phyloP scores from a whole-genome alignment of 2,329 filamentous ascomycete genomes.

The Macrophomina phaseolina region DNA sequence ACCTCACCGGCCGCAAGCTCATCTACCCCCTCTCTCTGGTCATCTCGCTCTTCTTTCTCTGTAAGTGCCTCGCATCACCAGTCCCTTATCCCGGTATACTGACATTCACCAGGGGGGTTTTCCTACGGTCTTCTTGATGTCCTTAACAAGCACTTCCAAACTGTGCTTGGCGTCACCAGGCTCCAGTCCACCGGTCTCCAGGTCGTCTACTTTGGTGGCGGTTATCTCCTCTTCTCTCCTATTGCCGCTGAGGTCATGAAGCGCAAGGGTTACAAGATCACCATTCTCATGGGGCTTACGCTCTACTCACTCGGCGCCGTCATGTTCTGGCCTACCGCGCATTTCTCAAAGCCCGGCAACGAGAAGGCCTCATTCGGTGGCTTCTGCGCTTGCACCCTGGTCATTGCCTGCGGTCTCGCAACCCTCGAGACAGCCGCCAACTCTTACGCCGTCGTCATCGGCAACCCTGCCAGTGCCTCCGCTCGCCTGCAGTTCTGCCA shows the following conservation, averaged over 20 bases:
- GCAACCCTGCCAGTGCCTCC: constrained; percentile 42
- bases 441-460: constrained; percentile 48
- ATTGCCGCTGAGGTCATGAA: constrained; percentile 51
- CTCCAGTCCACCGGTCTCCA: constrained; percentile 52
- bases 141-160: constrained; percentile 81
- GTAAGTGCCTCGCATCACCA: neutral
- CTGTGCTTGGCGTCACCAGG: constrained; percentile 65
- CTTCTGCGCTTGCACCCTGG: constrained; percentile 46
- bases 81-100: neutral
- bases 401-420: constrained; percentile 48
- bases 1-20: constrained; percentile 25
- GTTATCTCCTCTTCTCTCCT: constrained; percentile 50
- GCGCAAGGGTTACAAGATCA: constrained; percentile 52
- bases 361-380: constrained; percentile 43
- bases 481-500: constrained; percentile 49
- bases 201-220: constrained; percentile 50
- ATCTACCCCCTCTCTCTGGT: constrained; percentile 26
- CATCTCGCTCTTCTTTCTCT: constrained; percentile 26
- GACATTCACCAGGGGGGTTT: constrained; percentile 8
- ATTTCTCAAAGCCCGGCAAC: constrained; percentile 39
- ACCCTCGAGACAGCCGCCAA: constrained; percentile 48
- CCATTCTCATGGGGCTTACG: constrained; percentile 49
- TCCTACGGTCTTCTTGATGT: constrained; percentile 57
- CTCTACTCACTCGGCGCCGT: constrained; percentile 47
- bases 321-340: constrained; percentile 47